phyloP scores from a whole-genome alignment of 75 land plant species.

The Pseudotsuga menziesii region DNA sequence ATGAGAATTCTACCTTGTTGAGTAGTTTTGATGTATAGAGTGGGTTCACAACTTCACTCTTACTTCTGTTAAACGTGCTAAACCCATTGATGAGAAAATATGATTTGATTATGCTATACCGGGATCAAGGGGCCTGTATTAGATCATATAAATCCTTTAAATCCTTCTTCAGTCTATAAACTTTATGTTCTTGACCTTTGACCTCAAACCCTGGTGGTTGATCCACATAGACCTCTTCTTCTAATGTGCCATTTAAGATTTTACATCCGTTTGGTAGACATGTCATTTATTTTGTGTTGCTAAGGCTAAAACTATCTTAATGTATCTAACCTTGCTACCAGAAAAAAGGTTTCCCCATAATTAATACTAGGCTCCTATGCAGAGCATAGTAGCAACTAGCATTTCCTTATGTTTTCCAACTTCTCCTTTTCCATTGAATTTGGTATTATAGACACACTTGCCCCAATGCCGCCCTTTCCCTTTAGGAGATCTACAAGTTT shows the following conservation, averaged over 20 bases:
- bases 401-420: not conserved
- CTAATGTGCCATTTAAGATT: not conserved
- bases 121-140: too few relatives aligned
- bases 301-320: not conserved
- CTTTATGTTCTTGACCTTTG: not conserved
- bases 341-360: not conserved
- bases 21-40: not conserved
- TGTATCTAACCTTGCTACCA: not conserved
- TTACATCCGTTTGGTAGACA: too few relatives aligned
- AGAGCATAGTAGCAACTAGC: not conserved
- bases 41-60: not conserved
- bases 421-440: too few relatives aligned
- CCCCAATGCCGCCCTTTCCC: too few relatives aligned
- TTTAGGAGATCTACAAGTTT: too few relatives aligned
- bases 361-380: not conserved
- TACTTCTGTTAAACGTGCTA: not conserved
- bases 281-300: not conserved
- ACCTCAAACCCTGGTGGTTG: not conserved
- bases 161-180: not conserved
- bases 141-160: conserved; percentile 10
- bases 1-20: not conserved
- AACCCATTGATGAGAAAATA: not conserved
- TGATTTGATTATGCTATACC: not conserved
- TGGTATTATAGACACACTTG: too few relatives aligned
- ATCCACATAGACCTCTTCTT: not conserved